Percentiles rank a stretch among this genome's conserved stretches.
phyloP scores from a whole-genome alignment of 371 early-diverging fungal genomes.

The Lichtheimia hyalospora region DNA sequence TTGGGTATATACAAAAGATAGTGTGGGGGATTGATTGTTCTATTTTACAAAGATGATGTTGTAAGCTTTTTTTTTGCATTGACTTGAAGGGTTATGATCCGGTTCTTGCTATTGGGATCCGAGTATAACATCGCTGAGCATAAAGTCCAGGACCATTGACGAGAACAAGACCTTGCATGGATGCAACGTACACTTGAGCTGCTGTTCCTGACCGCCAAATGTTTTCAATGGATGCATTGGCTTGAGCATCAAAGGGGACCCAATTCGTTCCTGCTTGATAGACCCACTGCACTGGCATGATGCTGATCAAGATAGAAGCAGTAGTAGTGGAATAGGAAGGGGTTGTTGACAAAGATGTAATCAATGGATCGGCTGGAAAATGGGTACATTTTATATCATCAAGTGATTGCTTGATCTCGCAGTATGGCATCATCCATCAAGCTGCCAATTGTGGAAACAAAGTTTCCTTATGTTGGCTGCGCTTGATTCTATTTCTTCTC shows the following conservation, averaged over 20 bases:
- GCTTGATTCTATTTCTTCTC: too few relatives aligned
- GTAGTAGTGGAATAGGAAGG: too few relatives aligned
- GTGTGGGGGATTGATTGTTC: not conserved
- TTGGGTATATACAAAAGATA: not conserved
- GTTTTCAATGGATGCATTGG: conserved; percentile 13
- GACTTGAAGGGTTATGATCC: not conserved
- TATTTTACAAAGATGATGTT: too few relatives aligned
- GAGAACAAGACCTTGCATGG: conserved; percentile 17
- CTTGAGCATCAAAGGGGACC: conserved; percentile 19
- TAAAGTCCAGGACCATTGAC: conserved; percentile 23
- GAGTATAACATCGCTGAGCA: conserved; percentile 11
- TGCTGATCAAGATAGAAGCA: not conserved
- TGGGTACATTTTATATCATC: too few relatives aligned
- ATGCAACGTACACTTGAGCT: conserved; percentile 17
- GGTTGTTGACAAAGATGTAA: too few relatives aligned
- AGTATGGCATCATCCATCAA: too few relatives aligned
- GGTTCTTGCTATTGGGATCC: conserved; percentile 16
- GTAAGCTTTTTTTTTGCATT: too few relatives aligned
- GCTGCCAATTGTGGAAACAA: too few relatives aligned
- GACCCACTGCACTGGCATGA: conserved; percentile 19
- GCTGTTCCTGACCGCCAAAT: conserved; percentile 17
- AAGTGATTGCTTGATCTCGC: too few relatives aligned
- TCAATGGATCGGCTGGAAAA: too few relatives aligned
- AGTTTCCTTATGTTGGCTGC: too few relatives aligned
- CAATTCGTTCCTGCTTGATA: conserved; percentile 19